A percentile compares a stretch with the other conserved stretches of the same genome.
phyloP scores from a whole-genome alignment of 2,329 filamentous ascomycete species.

The Cercospora berteroae region DNA sequence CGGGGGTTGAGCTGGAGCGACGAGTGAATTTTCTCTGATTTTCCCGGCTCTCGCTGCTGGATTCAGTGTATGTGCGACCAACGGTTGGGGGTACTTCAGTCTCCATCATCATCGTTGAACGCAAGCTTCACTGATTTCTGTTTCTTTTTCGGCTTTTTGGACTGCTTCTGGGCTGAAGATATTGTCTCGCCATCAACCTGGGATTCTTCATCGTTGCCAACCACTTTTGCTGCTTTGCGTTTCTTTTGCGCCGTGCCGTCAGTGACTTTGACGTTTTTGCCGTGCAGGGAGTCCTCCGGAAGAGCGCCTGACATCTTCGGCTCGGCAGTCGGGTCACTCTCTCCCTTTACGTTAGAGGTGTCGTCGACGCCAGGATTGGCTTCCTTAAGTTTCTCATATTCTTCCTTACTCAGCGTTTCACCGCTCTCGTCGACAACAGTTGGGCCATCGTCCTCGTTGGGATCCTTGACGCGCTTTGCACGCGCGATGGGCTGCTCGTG shows the following conservation, averaged over 20 bases:
- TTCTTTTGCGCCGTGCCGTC: conserved; percentile 36
- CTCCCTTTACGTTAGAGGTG: conserved; percentile 25
- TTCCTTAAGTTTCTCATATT: conserved; percentile 46
- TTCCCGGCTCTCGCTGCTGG: not conserved
- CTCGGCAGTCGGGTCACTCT: conserved; percentile 21
- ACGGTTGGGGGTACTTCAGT: not conserved
- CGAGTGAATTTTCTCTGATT: not conserved
- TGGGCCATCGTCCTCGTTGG: conserved; percentile 73
- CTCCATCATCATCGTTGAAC: conserved; percentile 37
- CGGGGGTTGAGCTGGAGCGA: not conserved
- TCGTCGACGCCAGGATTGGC: conserved; percentile 6
- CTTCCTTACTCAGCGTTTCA: conserved; percentile 55
- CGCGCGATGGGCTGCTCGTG: conserved; percentile 47
- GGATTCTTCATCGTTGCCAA: conserved; percentile 34
- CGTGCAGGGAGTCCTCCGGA: conserved; percentile 25
- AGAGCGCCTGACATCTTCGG: conserved; percentile 31
- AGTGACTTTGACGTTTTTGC: conserved; percentile 23
- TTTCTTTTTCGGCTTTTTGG: conserved; percentile 38
- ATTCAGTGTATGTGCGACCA: not conserved
- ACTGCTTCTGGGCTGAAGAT: conserved; percentile 19
- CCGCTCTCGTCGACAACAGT: conserved; percentile 72
- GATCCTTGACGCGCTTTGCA: conserved; percentile 55
- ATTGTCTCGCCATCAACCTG: conserved; percentile 17
- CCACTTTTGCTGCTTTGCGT: conserved; percentile 38
- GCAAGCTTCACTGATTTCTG: conserved; percentile 38